Evolutionary conservation across 2,329 filamentous ascomycete species (phyloP).

Genomic region (Thielaviopsis cerberus): DNA sequence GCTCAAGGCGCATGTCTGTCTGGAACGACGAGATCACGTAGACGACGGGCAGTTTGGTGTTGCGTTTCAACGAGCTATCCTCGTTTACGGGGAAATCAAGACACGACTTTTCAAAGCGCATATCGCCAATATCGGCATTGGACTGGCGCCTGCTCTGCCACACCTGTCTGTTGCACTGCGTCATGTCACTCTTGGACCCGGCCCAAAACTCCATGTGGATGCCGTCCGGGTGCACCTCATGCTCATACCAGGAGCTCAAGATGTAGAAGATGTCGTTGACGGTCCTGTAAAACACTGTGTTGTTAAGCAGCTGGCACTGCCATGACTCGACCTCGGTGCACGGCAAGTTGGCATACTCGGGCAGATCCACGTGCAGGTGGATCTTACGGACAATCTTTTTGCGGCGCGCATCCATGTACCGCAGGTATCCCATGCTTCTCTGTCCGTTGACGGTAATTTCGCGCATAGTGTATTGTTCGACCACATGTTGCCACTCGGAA

Average conservation of each 20-base stretch:
- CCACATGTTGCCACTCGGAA: conserved; percentile 10
- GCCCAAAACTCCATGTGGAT: conserved; percentile 12
- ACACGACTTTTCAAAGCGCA: conserved; percentile 30
- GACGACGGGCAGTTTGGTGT: conserved; percentile 33
- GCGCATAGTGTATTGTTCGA: conserved; percentile 11
- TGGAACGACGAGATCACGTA: conserved; percentile 13
- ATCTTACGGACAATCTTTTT: conserved; percentile 7
- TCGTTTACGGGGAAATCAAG: conserved; percentile 43
- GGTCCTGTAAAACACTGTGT: conserved; percentile 6
- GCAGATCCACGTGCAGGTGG: conserved; percentile 8
- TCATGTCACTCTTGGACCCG: conserved; percentile 14
- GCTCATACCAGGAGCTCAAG: conserved; percentile 13
- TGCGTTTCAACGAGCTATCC: conserved; percentile 43
- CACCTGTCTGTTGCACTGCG: conserved; percentile 13
- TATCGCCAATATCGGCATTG: conserved; percentile 14
- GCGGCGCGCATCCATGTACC: conserved; percentile 1
- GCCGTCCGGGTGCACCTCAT: conserved; percentile 13
- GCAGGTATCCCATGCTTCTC: neutral
- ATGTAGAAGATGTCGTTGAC: conserved; percentile 7
- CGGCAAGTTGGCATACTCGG: conserved; percentile 6
- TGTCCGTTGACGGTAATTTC: conserved; percentile 4
- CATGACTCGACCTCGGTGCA: conserved; percentile 11
- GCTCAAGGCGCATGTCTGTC: conserved; percentile 11
- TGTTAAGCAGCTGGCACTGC: conserved; percentile 11
- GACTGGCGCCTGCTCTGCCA: conserved; percentile 14